phyloP scores from a whole-genome alignment of 192 early-diverging fungal species.

The Gonapodya prolifera region DNA sequence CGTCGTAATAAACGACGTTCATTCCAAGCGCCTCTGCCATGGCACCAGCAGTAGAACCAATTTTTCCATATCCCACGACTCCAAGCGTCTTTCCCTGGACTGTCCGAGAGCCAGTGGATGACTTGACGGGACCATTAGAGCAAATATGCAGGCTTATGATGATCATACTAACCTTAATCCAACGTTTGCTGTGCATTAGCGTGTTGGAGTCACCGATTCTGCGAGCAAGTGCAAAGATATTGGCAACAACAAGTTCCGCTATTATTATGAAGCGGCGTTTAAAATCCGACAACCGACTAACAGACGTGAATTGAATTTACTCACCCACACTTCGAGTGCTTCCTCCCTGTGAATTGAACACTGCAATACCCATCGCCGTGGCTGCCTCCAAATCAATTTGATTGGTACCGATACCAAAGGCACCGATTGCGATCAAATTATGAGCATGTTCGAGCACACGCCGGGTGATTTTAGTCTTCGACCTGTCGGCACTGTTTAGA shows the following conservation, averaged over 20 bases:
- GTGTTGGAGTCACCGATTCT: conserved; percentile 5
- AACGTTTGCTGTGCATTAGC: background rate
- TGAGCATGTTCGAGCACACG: conserved; percentile 6
- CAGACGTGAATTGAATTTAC: too few relatives aligned
- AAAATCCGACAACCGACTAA: too few relatives aligned
- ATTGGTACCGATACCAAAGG: conserved; percentile 9
- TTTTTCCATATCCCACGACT: conserved; percentile 11
- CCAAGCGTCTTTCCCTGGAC: conserved; percentile 9
- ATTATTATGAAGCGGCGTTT: background rate
- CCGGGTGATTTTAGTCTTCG: conserved; percentile 10
- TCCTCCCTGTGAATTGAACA: conserved; percentile 9
- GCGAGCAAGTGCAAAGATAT: conserved; percentile 5
- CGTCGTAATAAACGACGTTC: conserved; percentile 6
- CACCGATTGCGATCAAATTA: conserved; percentile 8
- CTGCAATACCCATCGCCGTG: conserved; percentile 6
- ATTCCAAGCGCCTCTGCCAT: background rate
- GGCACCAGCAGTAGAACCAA: background rate
- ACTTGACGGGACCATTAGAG: background rate
- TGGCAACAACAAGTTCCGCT: conserved; percentile 2
- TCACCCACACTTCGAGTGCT: conserved; percentile 9
- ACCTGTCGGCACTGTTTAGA: background rate
- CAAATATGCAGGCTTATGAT: background rate
- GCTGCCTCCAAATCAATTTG: conserved; percentile 5
- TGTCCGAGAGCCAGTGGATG: conserved; percentile 7
- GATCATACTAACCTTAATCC: conserved; percentile 5